Base-by-base conservation (phyloP, 2,329 filamentous ascomycete species). In the Aureobasidium sp. region DNA sequence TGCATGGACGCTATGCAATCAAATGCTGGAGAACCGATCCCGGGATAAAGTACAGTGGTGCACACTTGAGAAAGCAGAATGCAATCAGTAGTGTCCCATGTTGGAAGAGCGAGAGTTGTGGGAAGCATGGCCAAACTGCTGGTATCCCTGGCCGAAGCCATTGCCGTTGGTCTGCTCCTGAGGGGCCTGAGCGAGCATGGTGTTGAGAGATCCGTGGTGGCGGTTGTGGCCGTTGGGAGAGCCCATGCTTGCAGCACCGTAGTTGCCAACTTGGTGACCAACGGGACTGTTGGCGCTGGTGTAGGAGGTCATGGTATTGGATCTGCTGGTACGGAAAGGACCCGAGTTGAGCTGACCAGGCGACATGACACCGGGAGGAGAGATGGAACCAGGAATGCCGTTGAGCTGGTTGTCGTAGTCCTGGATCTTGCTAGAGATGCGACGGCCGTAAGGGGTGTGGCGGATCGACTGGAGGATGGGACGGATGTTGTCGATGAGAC, bases 401-500 rank as follows among this genome's bases (percentile, higher is more conserved):
- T 41, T 49, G 27, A 49, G 29, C 11, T 49, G 57, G 45, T 25
- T 47, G 47, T 86, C 83, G 49, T 79, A 76, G 58, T 82, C 82
- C 69, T 81, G 76, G 62, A 99, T 89, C 81, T 97, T 97, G 72
- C 88, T 88, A 72, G 90, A 87, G 70, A 97, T 95, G 65, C 94
- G 91, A 67, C 94, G 92, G 59, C 94, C 94, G 73, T 97, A 94
- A 4, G 94, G 93, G 45, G 92, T 97, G 69, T 90, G 87, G 66
- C 92, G 90, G 66, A 97, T 95, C 45, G 84, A 81, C 3, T 90
- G 89, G 42, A 97, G 79, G 65, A 95, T 87, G 0, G 92, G 91
- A 42, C 91, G 90, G 69, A 97, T 91, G 39, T 84, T 82, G 64
- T 97, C 91, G 49, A 96, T 87, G 47, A 99, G 82, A 51, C 85